Conservation (phyloP, 2,329 filamentous ascomycete genomes). For the Fusarium liriodendri region DNA sequence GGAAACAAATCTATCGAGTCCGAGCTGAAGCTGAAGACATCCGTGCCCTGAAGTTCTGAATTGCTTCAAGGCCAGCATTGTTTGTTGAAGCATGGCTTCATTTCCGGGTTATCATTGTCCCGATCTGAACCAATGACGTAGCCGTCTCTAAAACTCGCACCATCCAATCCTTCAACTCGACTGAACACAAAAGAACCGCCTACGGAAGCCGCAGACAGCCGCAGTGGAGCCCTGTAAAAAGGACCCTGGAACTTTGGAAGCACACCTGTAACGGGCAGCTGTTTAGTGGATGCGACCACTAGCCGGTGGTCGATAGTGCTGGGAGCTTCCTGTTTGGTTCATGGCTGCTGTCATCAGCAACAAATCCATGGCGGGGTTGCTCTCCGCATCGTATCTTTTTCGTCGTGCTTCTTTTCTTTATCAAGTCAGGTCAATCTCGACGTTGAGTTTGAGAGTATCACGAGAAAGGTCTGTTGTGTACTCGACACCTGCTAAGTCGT, state of each 20-base stretch:
- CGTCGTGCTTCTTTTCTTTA: constrained; percentile 1
- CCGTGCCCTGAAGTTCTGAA: not conserved
- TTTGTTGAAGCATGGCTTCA: not conserved
- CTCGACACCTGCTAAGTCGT: not conserved
- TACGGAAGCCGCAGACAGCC: constrained; percentile 40
- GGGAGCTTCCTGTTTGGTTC: constrained; percentile 40
- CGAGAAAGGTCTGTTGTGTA: not conserved
- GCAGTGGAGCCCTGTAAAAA: constrained; percentile 3
- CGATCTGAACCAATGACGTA: not conserved
- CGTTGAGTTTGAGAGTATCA: not conserved
- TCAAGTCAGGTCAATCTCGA: constrained; percentile 4
- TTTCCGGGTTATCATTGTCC: not conserved
- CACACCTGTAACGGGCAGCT: constrained; percentile 31
- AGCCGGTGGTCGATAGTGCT: not conserved
- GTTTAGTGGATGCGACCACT: constrained; percentile 30
- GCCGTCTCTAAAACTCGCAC: not conserved
- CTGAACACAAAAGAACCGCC: constrained; percentile 1
- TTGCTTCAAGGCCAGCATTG: not conserved
- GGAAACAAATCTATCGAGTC: not conserved
- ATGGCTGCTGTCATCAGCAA: constrained; percentile 31
- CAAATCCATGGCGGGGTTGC: constrained; percentile 35
- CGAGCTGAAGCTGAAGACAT: not conserved
- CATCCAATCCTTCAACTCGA: not conserved
- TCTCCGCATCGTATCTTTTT: constrained; percentile 13
- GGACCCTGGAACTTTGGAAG: constrained; percentile 14